These are phyloP conservation scores for California macrophylla DNA, from an alignment of 441 rosid species.

Conservation along the genomic window DNA sequence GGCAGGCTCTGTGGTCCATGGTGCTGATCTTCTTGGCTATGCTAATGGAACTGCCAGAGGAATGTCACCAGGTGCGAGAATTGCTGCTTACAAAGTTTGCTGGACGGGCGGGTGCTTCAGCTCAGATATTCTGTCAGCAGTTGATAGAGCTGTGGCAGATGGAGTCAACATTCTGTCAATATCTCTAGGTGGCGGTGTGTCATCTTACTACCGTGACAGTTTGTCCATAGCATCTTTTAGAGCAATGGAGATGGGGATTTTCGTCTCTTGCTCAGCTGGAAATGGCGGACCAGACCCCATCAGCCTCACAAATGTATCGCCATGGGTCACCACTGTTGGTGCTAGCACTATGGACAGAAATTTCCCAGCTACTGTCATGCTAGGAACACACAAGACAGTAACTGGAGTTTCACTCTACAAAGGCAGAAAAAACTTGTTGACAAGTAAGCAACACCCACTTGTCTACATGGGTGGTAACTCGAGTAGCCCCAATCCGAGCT, in stretches of 20 bases:
- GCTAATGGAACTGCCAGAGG: conserved; percentile 64
- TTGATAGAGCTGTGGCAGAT: conserved; percentile 60
- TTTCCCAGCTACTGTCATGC: conserved; percentile 42
- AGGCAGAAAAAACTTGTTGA: conserved; percentile 31
- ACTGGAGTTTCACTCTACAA: conserved; percentile 50
- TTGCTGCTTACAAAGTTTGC: conserved; percentile 64
- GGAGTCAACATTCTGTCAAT: conserved; percentile 57
- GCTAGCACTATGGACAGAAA: conserved; percentile 62
- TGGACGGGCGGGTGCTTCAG: conserved; percentile 70
- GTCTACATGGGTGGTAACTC: conserved; percentile 47
- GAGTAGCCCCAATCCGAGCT: conserved; percentile 42
- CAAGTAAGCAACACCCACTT: conserved; percentile 39
- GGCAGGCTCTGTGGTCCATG: conserved; percentile 49
- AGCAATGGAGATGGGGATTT: conserved; percentile 70
- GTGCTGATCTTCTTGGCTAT: conserved; percentile 51
- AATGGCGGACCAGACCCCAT: conserved; percentile 58
- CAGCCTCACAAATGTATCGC: conserved; percentile 59
- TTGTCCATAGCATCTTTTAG: conserved; percentile 57
- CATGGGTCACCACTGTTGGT: conserved; percentile 64
- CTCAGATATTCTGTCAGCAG: conserved; percentile 56
- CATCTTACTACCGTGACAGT: conserved; percentile 49
- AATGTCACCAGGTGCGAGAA: conserved; percentile 56
- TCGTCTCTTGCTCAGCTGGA: conserved; percentile 61
- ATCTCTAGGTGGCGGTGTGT: conserved; percentile 59
- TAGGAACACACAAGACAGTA: conserved; percentile 33